phyloP scores from a whole-genome alignment of 2,329 filamentous ascomycete genomes.

The Fonsecaea pugnacius region DNA sequence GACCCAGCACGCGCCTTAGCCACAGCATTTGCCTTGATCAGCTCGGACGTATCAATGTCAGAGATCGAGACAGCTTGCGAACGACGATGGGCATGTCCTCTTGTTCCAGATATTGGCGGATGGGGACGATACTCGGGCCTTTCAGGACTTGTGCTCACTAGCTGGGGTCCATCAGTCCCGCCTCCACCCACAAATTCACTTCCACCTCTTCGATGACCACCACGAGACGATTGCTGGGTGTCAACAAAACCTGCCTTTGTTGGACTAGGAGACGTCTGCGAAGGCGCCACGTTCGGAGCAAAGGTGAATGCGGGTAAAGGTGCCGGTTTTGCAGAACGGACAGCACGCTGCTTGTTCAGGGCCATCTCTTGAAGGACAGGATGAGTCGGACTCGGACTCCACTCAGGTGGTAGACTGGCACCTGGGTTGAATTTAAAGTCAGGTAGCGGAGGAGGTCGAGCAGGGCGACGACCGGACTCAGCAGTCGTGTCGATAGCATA shows the following conservation, averaged over 20 bases:
- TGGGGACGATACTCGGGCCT: constrained; percentile 40
- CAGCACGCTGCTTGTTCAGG: constrained; percentile 36
- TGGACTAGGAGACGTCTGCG: constrained; percentile 35
- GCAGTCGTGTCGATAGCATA: constrained; percentile 10
- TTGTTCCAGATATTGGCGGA: constrained; percentile 54
- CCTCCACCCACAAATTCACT: constrained; percentile 80
- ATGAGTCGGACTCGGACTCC: constrained; percentile 35
- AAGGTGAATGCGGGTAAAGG: constrained; percentile 38
- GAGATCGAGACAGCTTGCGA: constrained; percentile 82
- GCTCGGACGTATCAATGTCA: constrained; percentile 66
- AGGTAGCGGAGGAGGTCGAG: constrained; percentile 31
- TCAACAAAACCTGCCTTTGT: constrained; percentile 33
- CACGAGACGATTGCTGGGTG: constrained; percentile 20
- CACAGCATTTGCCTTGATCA: constrained; percentile 65
- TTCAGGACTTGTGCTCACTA: constrained; percentile 43
- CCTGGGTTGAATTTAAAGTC: constrained; percentile 40
- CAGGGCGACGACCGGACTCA: constrained; percentile 22
- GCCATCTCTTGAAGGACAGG: constrained; percentile 40
- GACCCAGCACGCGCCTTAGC: constrained; percentile 62
- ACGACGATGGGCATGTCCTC: constrained; percentile 78
- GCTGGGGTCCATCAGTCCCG: constrained; percentile 47
- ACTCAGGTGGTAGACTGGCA: constrained; percentile 33
- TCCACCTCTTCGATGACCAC: constrained; percentile 72
- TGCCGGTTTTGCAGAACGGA: constrained; percentile 35
- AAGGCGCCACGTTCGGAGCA: constrained; percentile 23